These are phyloP conservation scores for Penicillium sclerotigenum DNA, from an alignment of 2,329 filamentous ascomycete species.

Conservation along the genomic window DNA sequence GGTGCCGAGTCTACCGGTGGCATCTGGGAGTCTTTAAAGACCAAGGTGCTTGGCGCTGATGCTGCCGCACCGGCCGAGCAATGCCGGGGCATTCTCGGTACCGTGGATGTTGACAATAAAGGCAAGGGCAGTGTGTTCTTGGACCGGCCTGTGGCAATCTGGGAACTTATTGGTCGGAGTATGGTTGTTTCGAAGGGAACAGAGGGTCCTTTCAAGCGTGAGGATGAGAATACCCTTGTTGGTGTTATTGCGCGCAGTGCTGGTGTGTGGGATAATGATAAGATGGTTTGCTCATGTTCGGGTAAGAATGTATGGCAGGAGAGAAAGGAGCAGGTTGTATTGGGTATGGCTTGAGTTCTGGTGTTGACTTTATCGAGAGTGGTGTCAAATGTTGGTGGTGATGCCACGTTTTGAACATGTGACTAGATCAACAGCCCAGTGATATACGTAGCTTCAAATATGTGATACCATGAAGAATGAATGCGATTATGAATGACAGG, in stretches of 20 bases:
- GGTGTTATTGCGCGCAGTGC: slow-evolving; percentile 94
- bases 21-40: slow-evolving; percentile 65
- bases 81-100: slow-evolving; percentile 66
- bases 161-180: slow-evolving; percentile 93
- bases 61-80: slow-evolving; percentile 26
- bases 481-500: neutral
- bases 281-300: slow-evolving; percentile 95
- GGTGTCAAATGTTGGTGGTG: neutral
- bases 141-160: slow-evolving; percentile 79
- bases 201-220: slow-evolving; percentile 59
- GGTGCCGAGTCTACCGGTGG: slow-evolving; percentile 80
- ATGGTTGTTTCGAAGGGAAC: slow-evolving; percentile 76
- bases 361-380: neutral
- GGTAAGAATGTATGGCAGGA: slow-evolving; percentile 99
- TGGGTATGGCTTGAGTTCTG: slow-evolving; percentile 74
- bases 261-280: slow-evolving; percentile 98
- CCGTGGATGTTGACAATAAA: slow-evolving; percentile 68
- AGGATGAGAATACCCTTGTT: slow-evolving; percentile 81
- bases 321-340: slow-evolving; percentile 79
- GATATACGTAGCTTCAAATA: neutral
- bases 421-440: neutral
- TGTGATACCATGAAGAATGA: neutral
- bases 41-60: slow-evolving; percentile 38
- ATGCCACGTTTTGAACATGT: neutral
- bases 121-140: slow-evolving; percentile 78